These are phyloP conservation scores for Hypholoma fasciculare DNA, from an alignment of 768 basidiomycete genomes.

Conservation along the genomic window DNA sequence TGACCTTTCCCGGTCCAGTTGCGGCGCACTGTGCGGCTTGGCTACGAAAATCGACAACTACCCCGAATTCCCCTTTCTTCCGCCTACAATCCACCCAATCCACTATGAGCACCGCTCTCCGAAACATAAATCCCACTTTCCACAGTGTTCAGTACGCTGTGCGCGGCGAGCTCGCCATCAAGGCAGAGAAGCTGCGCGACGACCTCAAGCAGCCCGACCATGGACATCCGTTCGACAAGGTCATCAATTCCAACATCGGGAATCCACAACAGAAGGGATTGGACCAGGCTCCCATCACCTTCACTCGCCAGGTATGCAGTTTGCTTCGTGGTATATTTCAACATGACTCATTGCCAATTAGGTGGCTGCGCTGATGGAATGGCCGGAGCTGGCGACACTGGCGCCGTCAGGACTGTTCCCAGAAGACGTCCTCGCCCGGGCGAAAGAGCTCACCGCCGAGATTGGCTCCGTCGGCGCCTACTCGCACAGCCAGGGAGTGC, in stretches of 20 bases:
- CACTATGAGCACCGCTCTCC: not conserved
- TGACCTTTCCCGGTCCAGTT: not conserved
- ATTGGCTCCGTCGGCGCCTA: slow-evolving; percentile 96
- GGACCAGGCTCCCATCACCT: slow-evolving; percentile 92
- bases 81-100: slow-evolving; percentile 17
- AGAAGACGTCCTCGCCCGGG: slow-evolving; percentile 79
- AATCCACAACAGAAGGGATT: slow-evolving; percentile 97
- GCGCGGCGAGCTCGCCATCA: slow-evolving; percentile 94
- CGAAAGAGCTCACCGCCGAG: slow-evolving; percentile 75
- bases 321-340: slow-evolving; percentile 3
- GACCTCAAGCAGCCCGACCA: slow-evolving; percentile 58
- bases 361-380: slow-evolving; percentile 92
- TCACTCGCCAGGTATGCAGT: slow-evolving; percentile 79
- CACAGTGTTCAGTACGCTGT: slow-evolving; percentile 95
- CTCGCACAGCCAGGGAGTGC: slow-evolving; percentile 92
- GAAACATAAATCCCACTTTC: slow-evolving; percentile 76
- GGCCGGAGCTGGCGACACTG: slow-evolving; percentile 78
- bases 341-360: slow-evolving; percentile 23
- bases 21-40: not conserved
- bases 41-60: slow-evolving; percentile 17
- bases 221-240: slow-evolving; percentile 78
- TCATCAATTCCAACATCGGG: slow-evolving; percentile 96
- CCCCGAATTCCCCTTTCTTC: slow-evolving; percentile 7
- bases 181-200: slow-evolving; percentile 81
- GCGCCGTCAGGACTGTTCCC: slow-evolving; percentile 83